Conservation (phyloP, 2,329 filamentous ascomycete genomes). For the Cladosporium phlei region DNA sequence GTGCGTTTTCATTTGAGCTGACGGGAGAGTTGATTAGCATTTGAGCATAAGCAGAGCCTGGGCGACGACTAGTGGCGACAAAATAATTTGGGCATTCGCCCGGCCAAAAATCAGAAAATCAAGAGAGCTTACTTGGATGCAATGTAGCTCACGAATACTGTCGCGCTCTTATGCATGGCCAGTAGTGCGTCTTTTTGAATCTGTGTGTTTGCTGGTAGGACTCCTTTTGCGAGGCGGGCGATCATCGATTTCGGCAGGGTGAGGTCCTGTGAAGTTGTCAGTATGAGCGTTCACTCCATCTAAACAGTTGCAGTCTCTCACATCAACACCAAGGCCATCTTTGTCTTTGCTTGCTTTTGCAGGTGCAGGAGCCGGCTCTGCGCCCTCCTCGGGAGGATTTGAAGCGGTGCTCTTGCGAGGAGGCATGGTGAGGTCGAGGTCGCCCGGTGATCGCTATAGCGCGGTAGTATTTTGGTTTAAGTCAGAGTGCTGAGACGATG, state of each 20-base stretch:
- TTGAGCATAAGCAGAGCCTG: no score
- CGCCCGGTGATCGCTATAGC: no score
- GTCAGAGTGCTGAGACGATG: not conserved
- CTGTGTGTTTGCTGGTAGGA: conserved; percentile 73
- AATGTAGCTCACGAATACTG: conserved; percentile 77
- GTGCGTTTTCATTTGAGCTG: conserved; percentile 70
- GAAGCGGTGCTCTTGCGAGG: conserved; percentile 44
- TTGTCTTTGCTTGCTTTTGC: conserved; percentile 23
- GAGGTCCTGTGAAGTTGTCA: conserved; percentile 55
- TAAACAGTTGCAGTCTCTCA: conserved; percentile 18
- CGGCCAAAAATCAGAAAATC: not conserved
- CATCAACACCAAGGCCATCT: conserved; percentile 43
- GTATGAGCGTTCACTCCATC: not conserved
- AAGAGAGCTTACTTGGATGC: conserved; percentile 60
- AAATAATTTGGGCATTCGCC: not conserved
- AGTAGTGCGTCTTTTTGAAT: conserved; percentile 77
- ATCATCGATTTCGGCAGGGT: conserved; percentile 77
- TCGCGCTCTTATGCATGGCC: conserved; percentile 75
- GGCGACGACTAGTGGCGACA: conserved; percentile 1
- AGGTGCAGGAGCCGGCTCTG: conserved; percentile 22
- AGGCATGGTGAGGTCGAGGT: conserved; percentile 35
- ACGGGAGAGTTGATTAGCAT: conserved; percentile 55
- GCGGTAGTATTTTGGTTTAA: not conserved
- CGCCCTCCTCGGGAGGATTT: conserved; percentile 26
- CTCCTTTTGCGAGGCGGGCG: conserved; percentile 72